phyloP scores from a whole-genome alignment of 176 grass and related monocot genomes.

The Coix lacrymajobi region DNA sequence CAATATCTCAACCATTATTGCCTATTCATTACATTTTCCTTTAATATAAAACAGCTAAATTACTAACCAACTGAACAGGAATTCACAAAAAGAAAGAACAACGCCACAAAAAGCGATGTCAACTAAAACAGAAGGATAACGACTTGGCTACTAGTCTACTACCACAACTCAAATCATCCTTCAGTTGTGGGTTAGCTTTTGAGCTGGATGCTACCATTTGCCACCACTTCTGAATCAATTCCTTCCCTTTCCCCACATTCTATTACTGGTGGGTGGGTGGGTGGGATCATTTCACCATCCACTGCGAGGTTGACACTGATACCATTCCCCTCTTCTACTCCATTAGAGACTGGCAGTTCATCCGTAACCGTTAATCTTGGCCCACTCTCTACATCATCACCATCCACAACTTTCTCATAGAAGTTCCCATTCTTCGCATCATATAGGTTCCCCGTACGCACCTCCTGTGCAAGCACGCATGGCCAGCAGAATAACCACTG shows the following conservation, averaged over 20 bases:
- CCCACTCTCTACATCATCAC: not conserved
- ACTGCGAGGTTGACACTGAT: not conserved
- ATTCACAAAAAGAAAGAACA: not conserved
- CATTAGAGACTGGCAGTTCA: not conserved
- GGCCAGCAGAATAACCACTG: constrained; percentile 86
- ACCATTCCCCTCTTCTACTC: not conserved
- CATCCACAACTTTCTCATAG: constrained; percentile 29
- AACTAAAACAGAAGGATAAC: not conserved
- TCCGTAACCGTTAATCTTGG: not conserved
- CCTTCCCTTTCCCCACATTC: constrained; percentile 5
- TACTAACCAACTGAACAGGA: not conserved
- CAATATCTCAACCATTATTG: not conserved
- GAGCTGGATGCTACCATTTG: constrained; percentile 19
- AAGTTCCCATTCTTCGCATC: constrained; percentile 41
- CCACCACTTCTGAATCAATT: not conserved
- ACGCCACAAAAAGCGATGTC: not conserved
- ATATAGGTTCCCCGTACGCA: constrained; percentile 77
- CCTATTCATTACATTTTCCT: not conserved
- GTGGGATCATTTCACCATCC: constrained; percentile 43
- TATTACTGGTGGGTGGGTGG: constrained; percentile 41
- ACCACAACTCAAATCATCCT: not conserved
- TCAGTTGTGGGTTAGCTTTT: constrained; percentile 13
- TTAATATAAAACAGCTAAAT: not conserved
- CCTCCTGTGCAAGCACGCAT: constrained; percentile 77
- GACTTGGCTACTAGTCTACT: constrained; percentile 9